Conservation (phyloP, 192 early-diverging fungal species). For the Podila verticillata region DNA sequence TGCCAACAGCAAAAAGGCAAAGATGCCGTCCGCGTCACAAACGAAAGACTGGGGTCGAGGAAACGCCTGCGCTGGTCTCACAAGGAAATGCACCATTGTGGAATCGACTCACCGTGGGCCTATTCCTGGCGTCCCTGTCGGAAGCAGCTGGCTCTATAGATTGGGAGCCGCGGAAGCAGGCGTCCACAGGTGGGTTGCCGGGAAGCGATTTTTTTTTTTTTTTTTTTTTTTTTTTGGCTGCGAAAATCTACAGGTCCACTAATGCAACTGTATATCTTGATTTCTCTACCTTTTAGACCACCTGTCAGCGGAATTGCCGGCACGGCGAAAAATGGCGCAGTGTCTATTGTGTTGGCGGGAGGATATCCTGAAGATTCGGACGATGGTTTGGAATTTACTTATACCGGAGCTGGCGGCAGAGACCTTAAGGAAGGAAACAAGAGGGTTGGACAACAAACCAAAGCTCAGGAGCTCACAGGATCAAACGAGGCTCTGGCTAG, state of each 20-base stretch:
- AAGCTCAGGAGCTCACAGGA: slow-evolving; percentile 67
- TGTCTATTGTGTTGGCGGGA: slow-evolving; percentile 69
- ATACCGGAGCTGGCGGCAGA: slow-evolving; percentile 75
- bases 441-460: slow-evolving; percentile 59
- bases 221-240: too few relatives aligned
- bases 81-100: too few relatives aligned
- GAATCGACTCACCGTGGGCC: slow-evolving; percentile 29
- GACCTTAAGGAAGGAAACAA: slow-evolving; percentile 59
- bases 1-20: too few relatives aligned
- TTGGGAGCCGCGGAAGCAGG: slow-evolving; percentile 58
- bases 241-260: too few relatives aligned
- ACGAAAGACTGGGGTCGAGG: too few relatives aligned
- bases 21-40: too few relatives aligned
- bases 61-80: too few relatives aligned
- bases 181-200: slow-evolving; percentile 54
- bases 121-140: slow-evolving; percentile 69
- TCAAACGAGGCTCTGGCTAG: slow-evolving; percentile 67
- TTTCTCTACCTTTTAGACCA: slow-evolving; percentile 50
- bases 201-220: too few relatives aligned
- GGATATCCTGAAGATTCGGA: slow-evolving; percentile 77
- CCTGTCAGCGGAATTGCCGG: slow-evolving; percentile 73
- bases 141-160: slow-evolving; percentile 64
- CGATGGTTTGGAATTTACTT: slow-evolving; percentile 70
- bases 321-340: slow-evolving; percentile 55
- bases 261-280: too few relatives aligned